Percentiles rank a stretch among this genome's conserved stretches.
phyloP scores from a whole-genome alignment of 345 rosid genomes.

The Eutrema yunnanense region DNA sequence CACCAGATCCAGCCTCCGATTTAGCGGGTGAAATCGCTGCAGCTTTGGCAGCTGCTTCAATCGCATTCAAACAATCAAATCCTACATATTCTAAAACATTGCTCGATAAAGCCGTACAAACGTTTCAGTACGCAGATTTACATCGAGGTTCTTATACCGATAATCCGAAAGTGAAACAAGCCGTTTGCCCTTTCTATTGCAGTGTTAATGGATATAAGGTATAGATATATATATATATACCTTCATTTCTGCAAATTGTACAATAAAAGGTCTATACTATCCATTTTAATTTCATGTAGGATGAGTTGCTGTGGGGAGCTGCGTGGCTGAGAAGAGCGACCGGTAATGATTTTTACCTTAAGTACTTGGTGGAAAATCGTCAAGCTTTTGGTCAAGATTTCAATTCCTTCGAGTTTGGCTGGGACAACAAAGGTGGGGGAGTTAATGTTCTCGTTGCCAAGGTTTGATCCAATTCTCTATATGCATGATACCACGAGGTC shows the following conservation, averaged over 20 bases:
- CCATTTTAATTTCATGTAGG: slow-evolving; percentile 33
- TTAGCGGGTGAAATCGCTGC: slow-evolving; percentile 80
- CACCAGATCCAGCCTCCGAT: slow-evolving; percentile 60
- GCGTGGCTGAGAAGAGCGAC: slow-evolving; percentile 78
- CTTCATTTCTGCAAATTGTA: background rate
- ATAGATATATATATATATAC: slow-evolving; percentile 7
- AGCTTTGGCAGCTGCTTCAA: slow-evolving; percentile 74
- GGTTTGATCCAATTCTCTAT: slow-evolving; percentile 30
- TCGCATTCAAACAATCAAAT: slow-evolving; percentile 44
- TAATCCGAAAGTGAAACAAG: slow-evolving; percentile 29
- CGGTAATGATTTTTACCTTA: slow-evolving; percentile 32
- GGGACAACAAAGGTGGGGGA: slow-evolving; percentile 83
- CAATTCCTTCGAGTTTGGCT: slow-evolving; percentile 54
- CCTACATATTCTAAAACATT: slow-evolving; percentile 35
- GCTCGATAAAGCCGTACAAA: slow-evolving; percentile 49
- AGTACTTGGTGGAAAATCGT: slow-evolving; percentile 24
- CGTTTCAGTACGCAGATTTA: slow-evolving; percentile 66
- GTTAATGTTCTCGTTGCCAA: slow-evolving; percentile 53
- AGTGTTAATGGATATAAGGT: slow-evolving; percentile 56
- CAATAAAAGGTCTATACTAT: background rate
- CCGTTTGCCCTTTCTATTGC: slow-evolving; percentile 81
- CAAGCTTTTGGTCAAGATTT: slow-evolving; percentile 10
- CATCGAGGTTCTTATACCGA: slow-evolving; percentile 48
- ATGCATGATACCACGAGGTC: background rate
- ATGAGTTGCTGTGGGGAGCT: slow-evolving; percentile 87